Evolutionary conservation across 2,329 filamentous ascomycete genomes (phyloP).

Genomic region (Fragosphaeria purpurea): DNA sequence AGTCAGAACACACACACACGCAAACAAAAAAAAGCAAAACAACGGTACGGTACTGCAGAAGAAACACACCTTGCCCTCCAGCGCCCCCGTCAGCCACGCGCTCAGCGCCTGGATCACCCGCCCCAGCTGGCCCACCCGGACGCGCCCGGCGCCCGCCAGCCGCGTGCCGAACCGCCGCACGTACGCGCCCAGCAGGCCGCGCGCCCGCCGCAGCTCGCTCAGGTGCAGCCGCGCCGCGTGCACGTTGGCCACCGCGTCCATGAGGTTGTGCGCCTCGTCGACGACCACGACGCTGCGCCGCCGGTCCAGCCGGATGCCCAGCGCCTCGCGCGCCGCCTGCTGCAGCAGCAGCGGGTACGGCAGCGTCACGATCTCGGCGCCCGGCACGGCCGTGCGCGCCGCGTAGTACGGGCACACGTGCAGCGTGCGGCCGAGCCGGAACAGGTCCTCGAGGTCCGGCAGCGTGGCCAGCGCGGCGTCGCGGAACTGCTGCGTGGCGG

Average conservation of each 20-base stretch:
- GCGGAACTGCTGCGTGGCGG: conserved; percentile 67
- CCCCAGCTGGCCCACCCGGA: conserved; percentile 81
- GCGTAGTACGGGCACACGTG: conserved; percentile 93
- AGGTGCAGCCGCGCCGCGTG: conserved; percentile 71
- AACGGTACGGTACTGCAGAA: too few relatives aligned
- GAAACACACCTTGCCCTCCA: conserved; percentile 17
- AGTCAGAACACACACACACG: too few relatives aligned
- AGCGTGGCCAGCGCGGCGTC: conserved; percentile 76
- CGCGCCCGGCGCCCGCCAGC: conserved; percentile 80
- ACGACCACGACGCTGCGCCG: conserved; percentile 78
- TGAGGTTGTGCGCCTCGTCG: conserved; percentile 95
- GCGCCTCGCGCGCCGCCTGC: conserved; percentile 73
- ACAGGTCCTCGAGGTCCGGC: conserved; percentile 88
- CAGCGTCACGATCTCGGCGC: conserved; percentile 81
- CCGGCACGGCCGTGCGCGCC: conserved; percentile 71
- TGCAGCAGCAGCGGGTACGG: conserved; percentile 89
- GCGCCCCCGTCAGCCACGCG: conserved; percentile 52
- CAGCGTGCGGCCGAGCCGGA: conserved; percentile 64
- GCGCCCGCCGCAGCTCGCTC: conserved; percentile 60
- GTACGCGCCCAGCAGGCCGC: conserved; percentile 70
- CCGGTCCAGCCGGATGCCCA: conserved; percentile 69
- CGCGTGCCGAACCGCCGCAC: conserved; percentile 80
- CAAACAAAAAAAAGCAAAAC: too few relatives aligned
- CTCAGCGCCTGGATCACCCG: conserved; percentile 72
- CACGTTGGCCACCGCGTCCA: conserved; percentile 85